A percentile compares a stretch with the other conserved stretches of the same genome.
Conservation (phyloP, 306 rosid genomes). For the Malus sylvestris region DNA sequence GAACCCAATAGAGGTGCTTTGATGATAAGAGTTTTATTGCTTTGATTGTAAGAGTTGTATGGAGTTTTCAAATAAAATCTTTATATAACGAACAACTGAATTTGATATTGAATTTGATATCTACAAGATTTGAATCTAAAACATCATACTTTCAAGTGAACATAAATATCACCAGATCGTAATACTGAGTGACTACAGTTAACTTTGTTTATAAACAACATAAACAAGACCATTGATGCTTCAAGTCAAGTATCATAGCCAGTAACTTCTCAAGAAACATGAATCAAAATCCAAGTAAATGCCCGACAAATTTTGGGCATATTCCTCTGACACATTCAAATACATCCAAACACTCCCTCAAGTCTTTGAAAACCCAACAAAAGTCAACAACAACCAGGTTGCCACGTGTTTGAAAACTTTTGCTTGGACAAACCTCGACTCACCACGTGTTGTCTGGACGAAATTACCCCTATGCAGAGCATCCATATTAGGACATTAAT, state of each 20-base stretch:
- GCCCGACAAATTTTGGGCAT: not conserved
- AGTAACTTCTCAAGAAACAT: not conserved
- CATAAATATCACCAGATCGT: fast-evolving
- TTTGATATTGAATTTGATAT: fast-evolving
- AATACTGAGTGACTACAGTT: fast-evolving
- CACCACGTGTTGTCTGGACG: not conserved
- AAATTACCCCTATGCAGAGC: not conserved
- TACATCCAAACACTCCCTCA: constrained; percentile 4
- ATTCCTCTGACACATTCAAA: not conserved
- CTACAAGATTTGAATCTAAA: fast-evolving
- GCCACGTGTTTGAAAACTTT: constrained; percentile 8
- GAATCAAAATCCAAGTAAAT: not conserved
- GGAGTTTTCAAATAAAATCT: not conserved
- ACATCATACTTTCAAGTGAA: fast-evolving
- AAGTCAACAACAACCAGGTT: not conserved
- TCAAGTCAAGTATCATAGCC: not conserved
- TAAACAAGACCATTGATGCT: not conserved
- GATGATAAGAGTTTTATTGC: not conserved
- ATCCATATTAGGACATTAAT: not conserved
- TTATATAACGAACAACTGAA: fast-evolving
- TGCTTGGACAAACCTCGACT: not conserved
- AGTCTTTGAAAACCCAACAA: not conserved
- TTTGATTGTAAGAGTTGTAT: not conserved
- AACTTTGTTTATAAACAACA: not conserved
- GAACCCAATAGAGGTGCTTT: no score